Evolutionary conservation across 169 alveolate species (phyloP), one percentile per base, ranked within the genome.

Genomic region (Cryptosporidium xiaoi): DNA sequence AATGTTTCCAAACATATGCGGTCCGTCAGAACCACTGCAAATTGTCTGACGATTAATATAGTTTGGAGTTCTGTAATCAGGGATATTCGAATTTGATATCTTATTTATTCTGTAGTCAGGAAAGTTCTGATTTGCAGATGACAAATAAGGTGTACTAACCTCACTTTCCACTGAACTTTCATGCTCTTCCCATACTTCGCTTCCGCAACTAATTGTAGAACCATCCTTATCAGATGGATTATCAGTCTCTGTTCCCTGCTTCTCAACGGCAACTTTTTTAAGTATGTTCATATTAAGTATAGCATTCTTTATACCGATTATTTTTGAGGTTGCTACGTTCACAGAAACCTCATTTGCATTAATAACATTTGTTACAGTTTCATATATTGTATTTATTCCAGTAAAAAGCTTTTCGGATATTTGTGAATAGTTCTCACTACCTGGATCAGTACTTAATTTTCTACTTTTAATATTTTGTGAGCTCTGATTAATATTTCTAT

Each of bases 11-110:
- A 71, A 71, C 68, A 71, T 33, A 15, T 71, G 84, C 8, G 84
- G 84, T 6, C 84, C 84, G 13, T 71, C 69, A 4, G 84, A 71
- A 24, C 84, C 84, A 31, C 84, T 56, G 51, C 84, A 71, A 29
- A 51, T 27, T 18, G 69, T 71, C 51, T 71, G 84, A 33, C 34
- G 48, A 33, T 71, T 66, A 24, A 71, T 36, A 58, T 71, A 71
- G 51, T 71, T 71, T 13, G 84, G 84, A 16, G 68, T 71, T 55
- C 68, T 71, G 34, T 71, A 71, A 55, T 71, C 36, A 6, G 84
- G 84, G 16, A 53, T 53, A n/a, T 20, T 58, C 40, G 51, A 33
- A 29, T 48, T 68, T 6, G 48, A 40, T 40, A 40, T 40, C 64
- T 53, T 53, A 34, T 71, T 71, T 46, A 56, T 20, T 40, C 84